Percentiles rank a stretch among this genome's conserved stretches.
These are phyloP conservation scores for Blastocystis sp. DNA, from an alignment of 352 stramenopile species.

Conservation along the genomic window DNA sequence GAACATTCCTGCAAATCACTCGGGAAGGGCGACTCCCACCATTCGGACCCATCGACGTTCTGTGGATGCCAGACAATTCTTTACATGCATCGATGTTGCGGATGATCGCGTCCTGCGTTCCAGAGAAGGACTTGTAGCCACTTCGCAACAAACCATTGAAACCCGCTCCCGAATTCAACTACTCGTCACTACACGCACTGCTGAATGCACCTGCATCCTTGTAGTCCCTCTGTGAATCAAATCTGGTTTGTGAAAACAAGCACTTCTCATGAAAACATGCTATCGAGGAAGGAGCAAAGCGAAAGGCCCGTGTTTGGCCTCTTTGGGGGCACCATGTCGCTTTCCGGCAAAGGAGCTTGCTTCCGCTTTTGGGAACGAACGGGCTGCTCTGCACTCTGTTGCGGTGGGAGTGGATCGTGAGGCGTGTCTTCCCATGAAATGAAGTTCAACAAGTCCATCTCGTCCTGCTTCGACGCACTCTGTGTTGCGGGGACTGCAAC, in stretches of 20 bases:
- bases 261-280: not conserved
- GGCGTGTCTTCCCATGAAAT: conserved; percentile 51
- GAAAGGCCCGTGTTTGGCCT: not conserved
- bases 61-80: conserved; percentile 92
- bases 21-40: conserved; percentile 70
- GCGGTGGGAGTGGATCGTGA: not conserved
- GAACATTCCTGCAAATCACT: conserved; percentile 82
- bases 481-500: not conserved
- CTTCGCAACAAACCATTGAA: not conserved
- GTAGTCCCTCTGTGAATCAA: too few relatives aligned
- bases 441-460: conserved; percentile 36
- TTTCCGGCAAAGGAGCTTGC: not conserved
- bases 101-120: conserved; percentile 89
- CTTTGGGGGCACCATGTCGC: not conserved
- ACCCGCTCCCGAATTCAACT: not conserved
- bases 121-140: conserved; percentile 75
- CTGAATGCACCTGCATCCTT: not conserved
- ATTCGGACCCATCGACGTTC: conserved; percentile 94
- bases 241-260: too few relatives aligned
- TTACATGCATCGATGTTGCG: conserved; percentile 97
- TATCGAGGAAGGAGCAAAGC: conserved; percentile 2
- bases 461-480: not conserved
- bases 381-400: too few relatives aligned
- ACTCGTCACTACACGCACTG: not conserved
- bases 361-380: not conserved